Evolutionary conservation across 2,329 filamentous ascomycete genomes (phyloP), one percentile per base, ranked within the genome.

Genomic region (Aureobasidium zeae): DNA sequence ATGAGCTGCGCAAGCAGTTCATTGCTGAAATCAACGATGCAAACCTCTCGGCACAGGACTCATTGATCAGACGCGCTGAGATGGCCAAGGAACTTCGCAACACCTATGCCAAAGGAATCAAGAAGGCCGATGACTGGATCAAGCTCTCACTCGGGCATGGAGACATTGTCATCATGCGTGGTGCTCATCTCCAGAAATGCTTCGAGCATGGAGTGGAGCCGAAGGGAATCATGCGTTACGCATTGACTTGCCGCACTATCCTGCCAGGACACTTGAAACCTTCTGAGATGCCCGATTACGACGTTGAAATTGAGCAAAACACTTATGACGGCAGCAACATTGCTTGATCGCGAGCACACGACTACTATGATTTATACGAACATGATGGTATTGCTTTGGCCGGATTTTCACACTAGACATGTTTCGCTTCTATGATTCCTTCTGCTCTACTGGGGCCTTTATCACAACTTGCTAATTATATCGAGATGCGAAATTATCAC

Each of bases 131-230:
- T 2, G 32, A 55, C 16, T 44, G 61, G 8, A 59, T 76, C 11
- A 63, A 58, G 2, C 56, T 77, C 53, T 60, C 63, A 1, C 60
- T 83, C 3, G 64, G 68, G 6, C 79, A 83, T 54, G 79, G 79
- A 0, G 79, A 83, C 53, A 70, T 82, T 9, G 68, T 77, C 2
- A 62, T 81, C 13, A 82, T 82, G 77, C 70, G 78, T 50, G 78
- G 77, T 0, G 62, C 61, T 0, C 60, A 63, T 0, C 73, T 83
- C 10, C 80, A 83, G 51, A 64, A 68, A 50, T 64, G 69, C 15
- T 77, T 78, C 44, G 76, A 81, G 68, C 76, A 79, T 52, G 61
- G 63, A 15, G 74, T 79, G 0, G 66, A 64, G 0, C 69, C 74
- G 4, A 48, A 58, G 8, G 73, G 73, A 0, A 66, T 63, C 37